phyloP scores from a whole-genome alignment of 345 rosid species.

The Syzygium oleosum region DNA sequence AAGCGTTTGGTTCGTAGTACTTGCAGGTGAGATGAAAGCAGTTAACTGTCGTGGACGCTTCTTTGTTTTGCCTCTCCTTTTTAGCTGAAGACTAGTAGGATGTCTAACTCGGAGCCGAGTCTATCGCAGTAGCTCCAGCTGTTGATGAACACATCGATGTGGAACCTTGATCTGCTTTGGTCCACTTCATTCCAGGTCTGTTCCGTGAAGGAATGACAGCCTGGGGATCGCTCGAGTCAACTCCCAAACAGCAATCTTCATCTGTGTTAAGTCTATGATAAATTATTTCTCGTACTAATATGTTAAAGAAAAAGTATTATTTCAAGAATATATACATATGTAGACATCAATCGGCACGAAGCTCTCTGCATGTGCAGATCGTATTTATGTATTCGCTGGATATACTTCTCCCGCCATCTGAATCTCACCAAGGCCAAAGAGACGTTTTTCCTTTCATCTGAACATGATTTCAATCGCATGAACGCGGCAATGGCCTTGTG shows the following conservation, averaged over 20 bases:
- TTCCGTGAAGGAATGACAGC: background rate
- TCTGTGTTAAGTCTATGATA: background rate
- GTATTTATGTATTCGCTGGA: background rate
- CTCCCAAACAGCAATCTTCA: background rate
- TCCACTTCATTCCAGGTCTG: background rate
- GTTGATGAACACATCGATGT: background rate
- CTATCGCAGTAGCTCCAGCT: background rate
- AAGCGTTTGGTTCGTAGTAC: background rate
- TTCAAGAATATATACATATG: background rate
- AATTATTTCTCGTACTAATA: no score
- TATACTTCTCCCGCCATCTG: background rate
- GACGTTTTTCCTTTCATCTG: no score
- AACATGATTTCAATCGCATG: background rate
- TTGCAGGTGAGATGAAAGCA: background rate
- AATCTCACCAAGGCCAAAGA: background rate
- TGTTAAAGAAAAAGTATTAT: no score
- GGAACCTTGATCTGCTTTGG: background rate
- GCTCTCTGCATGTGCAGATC: background rate
- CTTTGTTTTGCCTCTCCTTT: background rate
- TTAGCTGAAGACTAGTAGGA: background rate
- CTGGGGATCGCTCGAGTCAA: background rate
- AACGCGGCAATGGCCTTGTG: rapidly evolving
- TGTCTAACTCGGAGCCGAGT: background rate
- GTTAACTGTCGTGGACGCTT: background rate
- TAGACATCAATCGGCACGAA: no score